Conservation (phyloP, 1,284 basidiomycete genomes). For the Agaricales sp. region DNA sequence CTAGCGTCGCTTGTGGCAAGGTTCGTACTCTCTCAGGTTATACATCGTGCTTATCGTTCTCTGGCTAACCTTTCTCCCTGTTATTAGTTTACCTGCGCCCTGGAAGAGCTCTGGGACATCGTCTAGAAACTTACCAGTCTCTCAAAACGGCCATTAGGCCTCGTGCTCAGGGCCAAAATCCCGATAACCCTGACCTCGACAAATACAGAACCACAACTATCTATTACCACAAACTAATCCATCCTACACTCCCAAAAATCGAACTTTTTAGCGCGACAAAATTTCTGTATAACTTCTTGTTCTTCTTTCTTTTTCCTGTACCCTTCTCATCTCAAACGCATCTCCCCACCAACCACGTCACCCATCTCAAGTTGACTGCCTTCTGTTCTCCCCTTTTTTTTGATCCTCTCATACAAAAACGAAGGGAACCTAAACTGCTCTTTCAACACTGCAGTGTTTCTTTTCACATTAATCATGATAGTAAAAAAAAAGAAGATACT, state of each 20-base stretch:
- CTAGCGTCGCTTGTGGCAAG: constrained; percentile 95
- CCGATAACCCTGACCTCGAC: background rate
- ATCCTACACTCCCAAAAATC: background rate
- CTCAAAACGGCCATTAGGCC: no score
- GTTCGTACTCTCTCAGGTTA: constrained; percentile 29
- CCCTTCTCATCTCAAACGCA: no score
- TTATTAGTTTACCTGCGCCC: constrained; percentile 57
- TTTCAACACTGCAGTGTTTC: background rate
- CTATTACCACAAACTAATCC: background rate
- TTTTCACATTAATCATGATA: no score
- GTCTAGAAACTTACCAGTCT: no score
- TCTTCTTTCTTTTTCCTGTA: no score
- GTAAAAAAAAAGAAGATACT: no score
- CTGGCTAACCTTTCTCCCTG: constrained; percentile 6
- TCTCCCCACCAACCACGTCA: no score
- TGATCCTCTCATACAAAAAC: background rate
- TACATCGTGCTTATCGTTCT: constrained; percentile 4
- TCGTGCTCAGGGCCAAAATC: background rate
- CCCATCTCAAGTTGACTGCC: no score
- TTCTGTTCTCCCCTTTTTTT: no score
- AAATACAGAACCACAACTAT: background rate
- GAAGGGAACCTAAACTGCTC: background rate
- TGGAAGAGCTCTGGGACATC: constrained; percentile 55
- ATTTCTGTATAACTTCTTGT: background rate
- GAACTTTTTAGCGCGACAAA: background rate